These are phyloP conservation scores for Cadophora gregata DNA, from an alignment of 2,329 filamentous ascomycete species.

Conservation along the genomic window DNA sequence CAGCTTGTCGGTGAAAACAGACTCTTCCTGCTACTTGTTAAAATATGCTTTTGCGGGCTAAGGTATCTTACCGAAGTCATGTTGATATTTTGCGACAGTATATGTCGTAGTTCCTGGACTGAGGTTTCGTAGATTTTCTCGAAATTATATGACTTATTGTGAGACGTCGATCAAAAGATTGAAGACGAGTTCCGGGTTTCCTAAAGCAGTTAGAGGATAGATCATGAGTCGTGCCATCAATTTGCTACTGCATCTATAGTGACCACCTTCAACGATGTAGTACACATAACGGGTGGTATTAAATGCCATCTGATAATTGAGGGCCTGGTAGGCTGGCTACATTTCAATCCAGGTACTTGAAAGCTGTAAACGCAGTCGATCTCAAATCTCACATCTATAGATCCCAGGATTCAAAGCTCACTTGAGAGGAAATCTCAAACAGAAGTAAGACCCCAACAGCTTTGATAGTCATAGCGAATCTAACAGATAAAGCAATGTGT, in stretches of 20 bases:
- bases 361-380: slow-evolving; percentile 8
- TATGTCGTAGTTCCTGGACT: background rate
- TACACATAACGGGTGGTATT: background rate
- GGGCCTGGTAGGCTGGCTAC: background rate
- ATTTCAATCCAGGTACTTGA: slow-evolving; percentile 14
- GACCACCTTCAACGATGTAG: background rate
- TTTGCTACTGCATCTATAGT: background rate
- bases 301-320: background rate
- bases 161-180: slow-evolving; percentile 1
- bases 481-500: slow-evolving; percentile 14
- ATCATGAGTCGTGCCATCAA: slow-evolving; percentile 2
- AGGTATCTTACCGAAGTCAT: background rate
- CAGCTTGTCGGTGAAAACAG: slow-evolving; percentile 10
- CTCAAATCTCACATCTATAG: slow-evolving; percentile 9
- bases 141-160: slow-evolving; percentile 7
- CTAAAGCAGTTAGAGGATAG: slow-evolving; percentile 7
- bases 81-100: slow-evolving; percentile 7
- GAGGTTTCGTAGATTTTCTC: background rate
- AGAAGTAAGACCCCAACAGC: background rate
- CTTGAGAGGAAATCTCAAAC: background rate
- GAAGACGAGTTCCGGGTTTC: slow-evolving; percentile 5
- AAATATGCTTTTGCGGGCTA: slow-evolving; percentile 14
- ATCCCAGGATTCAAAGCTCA: slow-evolving; percentile 1
- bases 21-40: slow-evolving; percentile 15
- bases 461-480: background rate